Evolutionary conservation across 2,329 filamentous ascomycete genomes (phyloP).

Genomic region (Monilinia laxa): DNA sequence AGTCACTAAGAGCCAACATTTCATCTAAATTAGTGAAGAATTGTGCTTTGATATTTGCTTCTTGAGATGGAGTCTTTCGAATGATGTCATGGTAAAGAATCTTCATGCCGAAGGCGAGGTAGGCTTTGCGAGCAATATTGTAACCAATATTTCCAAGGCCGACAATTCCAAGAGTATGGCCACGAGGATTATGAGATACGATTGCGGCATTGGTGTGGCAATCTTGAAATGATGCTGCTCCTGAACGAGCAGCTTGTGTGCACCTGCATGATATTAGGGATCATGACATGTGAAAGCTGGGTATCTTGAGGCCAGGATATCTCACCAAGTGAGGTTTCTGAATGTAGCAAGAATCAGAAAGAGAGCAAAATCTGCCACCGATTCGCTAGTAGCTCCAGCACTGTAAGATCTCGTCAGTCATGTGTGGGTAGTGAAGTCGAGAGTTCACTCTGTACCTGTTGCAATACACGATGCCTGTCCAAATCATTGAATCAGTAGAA

Average conservation of each 20-base stretch:
- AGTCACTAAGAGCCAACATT: constrained; percentile 56
- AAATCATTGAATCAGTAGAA: background rate
- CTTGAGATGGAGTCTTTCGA: constrained; percentile 42
- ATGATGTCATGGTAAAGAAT: constrained; percentile 63
- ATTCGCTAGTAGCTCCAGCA: constrained; percentile 67
- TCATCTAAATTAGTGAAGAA: constrained; percentile 53
- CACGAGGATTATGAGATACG: constrained; percentile 62
- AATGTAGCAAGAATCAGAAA: constrained; percentile 69
- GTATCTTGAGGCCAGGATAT: too few species aligned
- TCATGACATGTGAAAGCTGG: background rate
- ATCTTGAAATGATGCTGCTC: constrained; percentile 48
- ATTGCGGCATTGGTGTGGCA: constrained; percentile 61
- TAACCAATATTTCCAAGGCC: constrained; percentile 68
- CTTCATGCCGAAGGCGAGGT: constrained; percentile 62
- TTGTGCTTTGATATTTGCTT: constrained; percentile 49
- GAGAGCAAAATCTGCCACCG: constrained; percentile 70
- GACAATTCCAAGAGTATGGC: constrained; percentile 62
- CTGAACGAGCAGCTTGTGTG: constrained; percentile 34
- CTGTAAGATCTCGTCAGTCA: constrained; percentile 35
- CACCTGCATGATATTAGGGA: constrained; percentile 27
- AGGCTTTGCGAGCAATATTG: constrained; percentile 59
- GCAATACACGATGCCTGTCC: constrained; percentile 62
- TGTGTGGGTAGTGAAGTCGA: background rate
- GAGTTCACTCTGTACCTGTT: constrained; percentile 47
- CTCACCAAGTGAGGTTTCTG: constrained; percentile 62